Conservation (phyloP, 139 green algal species). For the Chlamydomonas urium region DNA sequence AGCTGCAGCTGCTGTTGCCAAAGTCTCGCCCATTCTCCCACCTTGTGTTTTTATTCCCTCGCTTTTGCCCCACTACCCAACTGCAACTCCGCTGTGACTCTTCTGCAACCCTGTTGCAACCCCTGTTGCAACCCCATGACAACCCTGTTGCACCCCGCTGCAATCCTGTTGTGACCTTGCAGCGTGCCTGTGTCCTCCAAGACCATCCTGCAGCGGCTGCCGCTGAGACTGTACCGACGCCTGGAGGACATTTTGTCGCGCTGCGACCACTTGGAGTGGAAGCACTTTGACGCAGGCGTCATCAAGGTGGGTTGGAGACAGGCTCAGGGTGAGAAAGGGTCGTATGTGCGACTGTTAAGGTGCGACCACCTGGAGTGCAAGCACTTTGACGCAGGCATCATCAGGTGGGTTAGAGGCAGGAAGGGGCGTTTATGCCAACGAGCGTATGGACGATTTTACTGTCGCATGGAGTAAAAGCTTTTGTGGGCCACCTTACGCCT, state of each 20-base stretch:
- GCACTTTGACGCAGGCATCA: slow-evolving; percentile 56
- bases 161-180: not conserved
- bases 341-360: too few species aligned
- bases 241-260: slow-evolving; percentile 43
- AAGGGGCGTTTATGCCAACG: too few species aligned
- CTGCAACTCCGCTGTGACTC: not conserved
- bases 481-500: too few species aligned
- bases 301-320: slow-evolving; percentile 52
- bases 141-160: not conserved
- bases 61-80: not conserved
- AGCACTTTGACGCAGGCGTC: slow-evolving; percentile 58
- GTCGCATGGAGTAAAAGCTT: too few species aligned
- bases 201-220: slow-evolving; percentile 51
- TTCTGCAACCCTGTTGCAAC: not conserved
- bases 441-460: not conserved
- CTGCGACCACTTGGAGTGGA: slow-evolving; percentile 53
- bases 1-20: too few species aligned
- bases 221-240: slow-evolving; percentile 40
- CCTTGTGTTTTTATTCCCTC: too few species aligned
- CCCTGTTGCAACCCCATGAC: too few species aligned
- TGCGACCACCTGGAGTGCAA: slow-evolving; percentile 54
- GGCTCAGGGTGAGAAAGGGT: too few species aligned
- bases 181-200: slow-evolving; percentile 32
- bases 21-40: too few species aligned
- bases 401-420: too few species aligned